Conservation (phyloP, 2,329 filamentous ascomycete genomes). For the Penicillium sp. region DNA sequence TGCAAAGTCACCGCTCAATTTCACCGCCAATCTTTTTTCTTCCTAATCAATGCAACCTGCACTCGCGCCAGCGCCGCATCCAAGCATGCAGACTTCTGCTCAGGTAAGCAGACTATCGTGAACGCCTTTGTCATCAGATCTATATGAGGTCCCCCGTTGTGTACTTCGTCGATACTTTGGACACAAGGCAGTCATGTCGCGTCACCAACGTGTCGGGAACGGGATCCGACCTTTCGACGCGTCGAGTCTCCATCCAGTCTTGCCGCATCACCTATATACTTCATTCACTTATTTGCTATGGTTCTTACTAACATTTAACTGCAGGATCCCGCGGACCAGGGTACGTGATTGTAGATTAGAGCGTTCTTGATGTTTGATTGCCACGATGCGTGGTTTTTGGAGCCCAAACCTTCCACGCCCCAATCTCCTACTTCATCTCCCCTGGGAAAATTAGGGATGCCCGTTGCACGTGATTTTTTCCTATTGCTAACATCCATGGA, state of each 20-base stretch:
- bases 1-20: constrained; percentile 3
- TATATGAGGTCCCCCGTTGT: constrained; percentile 1
- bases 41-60: constrained; percentile 43
- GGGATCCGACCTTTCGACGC: constrained; percentile 8
- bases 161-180: neutral
- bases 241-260: constrained; percentile 6
- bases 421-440: neutral
- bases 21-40: constrained; percentile 6
- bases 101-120: constrained; percentile 51
- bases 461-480: neutral
- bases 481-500: constrained; percentile 6
- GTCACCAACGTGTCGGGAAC: neutral
- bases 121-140: constrained; percentile 40
- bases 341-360: constrained; percentile 32
- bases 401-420: neutral
- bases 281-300: neutral
- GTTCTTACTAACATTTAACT: constrained; percentile 11
- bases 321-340: constrained; percentile 46
- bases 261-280: constrained; percentile 7
- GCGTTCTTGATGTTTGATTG: neutral
- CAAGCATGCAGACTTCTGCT: constrained; percentile 48
- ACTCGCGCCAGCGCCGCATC: constrained; percentile 50
- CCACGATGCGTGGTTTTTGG: neutral
- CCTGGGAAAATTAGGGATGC: neutral
- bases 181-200: neutral